Evolutionary conservation across 1,284 basidiomycete species (phyloP), one percentile per base, ranked within the genome.

Genomic region (Ustilago shanxiensis): DNA sequence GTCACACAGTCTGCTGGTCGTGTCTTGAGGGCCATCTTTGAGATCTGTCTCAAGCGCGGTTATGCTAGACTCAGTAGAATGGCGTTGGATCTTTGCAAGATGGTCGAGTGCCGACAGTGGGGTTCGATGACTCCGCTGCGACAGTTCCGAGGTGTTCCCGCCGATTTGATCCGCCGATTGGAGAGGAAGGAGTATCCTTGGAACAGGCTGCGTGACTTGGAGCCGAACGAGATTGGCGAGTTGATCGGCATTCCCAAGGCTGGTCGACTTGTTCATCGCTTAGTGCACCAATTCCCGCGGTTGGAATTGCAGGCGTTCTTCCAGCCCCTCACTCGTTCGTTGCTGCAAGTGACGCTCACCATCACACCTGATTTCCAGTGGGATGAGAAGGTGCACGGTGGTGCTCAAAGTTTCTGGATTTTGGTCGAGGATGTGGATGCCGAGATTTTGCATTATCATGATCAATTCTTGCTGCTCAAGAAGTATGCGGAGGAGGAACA

Each of bases 1-100:
- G 79, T 71, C 51, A 93, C 87, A 4, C 87, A 88, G 66, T 87
- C 87, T 18, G 87, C 87, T 8, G 87, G 87, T 14, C 84, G 93
- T 86, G 98, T 99, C 82, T 88, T 99, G 44, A 93, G 95, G 20
- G 96, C 97, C 16, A 93, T 99, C 86, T 99, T 97, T 79, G 96
- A 99, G 88, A 99, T 99, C 61, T 99, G 96, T 86, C 88, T 98
- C 72, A 98, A 97, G 88, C 91, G 95, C 65, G 96, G 96, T n/a
- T 99, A 96, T 94, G 95, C 97, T 0, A 89, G 93, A 7, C 93
- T 96, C 0, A 94, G 95, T 1, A 92, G 94, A 73, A 92, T 93
- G 28, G 94, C 94, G 6, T 89, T 99, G 44, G 93, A 96, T 78
- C 88, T 99, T 69, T 99, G 96, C 88, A 98, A 99, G 89, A 98